Evolutionary conservation across 768 basidiomycete species (phyloP).

Genomic region (Auricularia sp.): DNA sequence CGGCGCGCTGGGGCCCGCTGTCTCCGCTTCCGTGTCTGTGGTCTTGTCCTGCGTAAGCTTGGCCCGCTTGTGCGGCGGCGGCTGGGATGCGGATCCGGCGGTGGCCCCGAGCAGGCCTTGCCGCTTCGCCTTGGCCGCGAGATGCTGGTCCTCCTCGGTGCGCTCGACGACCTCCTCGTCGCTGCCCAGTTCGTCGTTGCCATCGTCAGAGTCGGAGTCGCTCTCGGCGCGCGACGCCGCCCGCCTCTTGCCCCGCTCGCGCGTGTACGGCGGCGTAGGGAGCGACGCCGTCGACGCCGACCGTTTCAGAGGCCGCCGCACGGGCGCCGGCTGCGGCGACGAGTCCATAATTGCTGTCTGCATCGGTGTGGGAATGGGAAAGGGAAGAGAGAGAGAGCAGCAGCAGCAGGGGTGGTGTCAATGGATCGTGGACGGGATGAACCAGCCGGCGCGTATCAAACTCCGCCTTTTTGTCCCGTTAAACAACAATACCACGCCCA

Average conservation of each 20-base stretch:
- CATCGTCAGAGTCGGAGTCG: constrained; percentile 16
- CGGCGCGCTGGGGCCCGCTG: constrained; percentile 17
- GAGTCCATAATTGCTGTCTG: constrained; percentile 1
- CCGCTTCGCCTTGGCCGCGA: neutral
- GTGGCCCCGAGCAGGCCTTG: neutral
- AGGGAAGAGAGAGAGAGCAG: neutral
- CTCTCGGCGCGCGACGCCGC: constrained; percentile 7
- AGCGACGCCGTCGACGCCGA: constrained; percentile 55
- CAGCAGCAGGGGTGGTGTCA: too few relatives aligned
- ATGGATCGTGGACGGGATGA: too few relatives aligned
- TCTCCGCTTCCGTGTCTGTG: neutral
- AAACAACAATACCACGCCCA: neutral
- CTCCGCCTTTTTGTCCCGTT: neutral
- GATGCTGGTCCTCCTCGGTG: constrained; percentile 7
- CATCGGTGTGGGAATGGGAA: neutral
- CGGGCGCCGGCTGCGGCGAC: constrained; percentile 3
- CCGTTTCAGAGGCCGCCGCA: constrained; percentile 40
- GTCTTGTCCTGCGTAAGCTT: neutral
- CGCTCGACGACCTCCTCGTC: constrained; percentile 1
- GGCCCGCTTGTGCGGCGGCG: neutral
- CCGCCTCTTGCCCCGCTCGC: constrained; percentile 33
- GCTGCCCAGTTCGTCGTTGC: neutral
- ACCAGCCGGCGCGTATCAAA: neutral
- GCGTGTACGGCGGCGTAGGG: constrained; percentile 57
- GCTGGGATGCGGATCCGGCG: neutral